phyloP scores from a whole-genome alignment of 805 yeast genomes.

The Zygoascus biomembranicola region DNA sequence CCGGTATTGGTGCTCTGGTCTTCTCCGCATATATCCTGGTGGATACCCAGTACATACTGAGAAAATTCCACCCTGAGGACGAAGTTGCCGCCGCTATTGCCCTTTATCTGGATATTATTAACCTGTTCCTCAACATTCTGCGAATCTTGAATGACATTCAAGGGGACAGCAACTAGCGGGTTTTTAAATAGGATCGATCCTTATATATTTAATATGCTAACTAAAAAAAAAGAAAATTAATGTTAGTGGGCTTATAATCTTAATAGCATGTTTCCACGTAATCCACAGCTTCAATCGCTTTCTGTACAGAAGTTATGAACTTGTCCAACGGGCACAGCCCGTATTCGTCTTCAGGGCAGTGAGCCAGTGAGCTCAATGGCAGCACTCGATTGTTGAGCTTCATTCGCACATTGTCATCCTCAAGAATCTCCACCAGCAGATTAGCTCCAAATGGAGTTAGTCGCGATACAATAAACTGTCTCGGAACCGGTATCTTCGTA shows the following conservation, averaged over 20 bases:
- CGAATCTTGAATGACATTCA: conserved; percentile 42
- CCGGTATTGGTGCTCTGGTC: conserved; percentile 64
- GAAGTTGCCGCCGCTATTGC: conserved; percentile 74
- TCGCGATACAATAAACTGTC: conserved; percentile 32
- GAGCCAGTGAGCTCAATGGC: conserved; percentile 28
- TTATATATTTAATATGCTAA: neutral
- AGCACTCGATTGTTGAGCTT: conserved; percentile 32
- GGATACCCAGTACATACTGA: conserved; percentile 76
- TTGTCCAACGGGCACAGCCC: conserved; percentile 29
- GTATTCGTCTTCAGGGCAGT: conserved; percentile 25
- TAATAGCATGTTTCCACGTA: conserved; percentile 11
- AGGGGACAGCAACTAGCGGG: conserved; percentile 6
- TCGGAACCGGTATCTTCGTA: conserved; percentile 34
- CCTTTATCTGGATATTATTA: conserved; percentile 74
- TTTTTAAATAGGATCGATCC: neutral
- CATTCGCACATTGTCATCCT: conserved; percentile 28
- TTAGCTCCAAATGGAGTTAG: conserved; percentile 37
- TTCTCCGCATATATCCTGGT: conserved; percentile 66
- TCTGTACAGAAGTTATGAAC: conserved; percentile 10
- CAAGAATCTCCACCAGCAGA: conserved; percentile 32
- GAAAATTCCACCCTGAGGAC: conserved; percentile 70
- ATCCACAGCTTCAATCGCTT: conserved; percentile 6
- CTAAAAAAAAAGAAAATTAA: neutral
- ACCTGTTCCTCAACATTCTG: conserved; percentile 68
- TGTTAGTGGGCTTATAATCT: neutral